Evolutionary conservation across 495 filamentous ascomycete species (phyloP).

Genomic region (Lasiosphaeris hirsuta): DNA sequence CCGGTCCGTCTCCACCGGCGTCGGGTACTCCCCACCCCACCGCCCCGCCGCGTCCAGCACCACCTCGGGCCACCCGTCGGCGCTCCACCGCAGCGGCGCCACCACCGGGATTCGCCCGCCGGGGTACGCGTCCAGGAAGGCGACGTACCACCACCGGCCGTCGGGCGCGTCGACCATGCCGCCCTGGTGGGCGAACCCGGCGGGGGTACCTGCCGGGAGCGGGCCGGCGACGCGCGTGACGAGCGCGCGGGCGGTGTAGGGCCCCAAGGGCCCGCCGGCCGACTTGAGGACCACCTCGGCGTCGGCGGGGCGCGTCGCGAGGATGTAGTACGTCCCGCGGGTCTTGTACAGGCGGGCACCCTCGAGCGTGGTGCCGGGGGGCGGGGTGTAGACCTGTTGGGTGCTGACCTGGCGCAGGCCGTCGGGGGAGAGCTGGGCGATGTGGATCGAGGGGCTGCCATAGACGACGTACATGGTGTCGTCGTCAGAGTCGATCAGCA

Average conservation of each 20-base stretch:
- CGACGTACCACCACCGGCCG: conserved; percentile 58
- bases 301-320: conserved; percentile 43
- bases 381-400: conserved; percentile 40
- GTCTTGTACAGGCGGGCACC: conserved; percentile 56
- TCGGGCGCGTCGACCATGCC: conserved; percentile 51
- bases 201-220: conserved; percentile 36
- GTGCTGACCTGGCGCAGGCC: conserved; percentile 42
- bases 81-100: conserved; percentile 49
- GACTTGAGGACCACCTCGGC: conserved; percentile 49
- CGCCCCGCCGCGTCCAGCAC: conserved; percentile 33
- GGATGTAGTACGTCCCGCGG: conserved; percentile 54
- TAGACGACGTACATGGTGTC: conserved; percentile 58
- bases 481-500: conserved; percentile 54
- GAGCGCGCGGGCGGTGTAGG: conserved; percentile 41
- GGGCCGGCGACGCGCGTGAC: conserved; percentile 30
- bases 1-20: conserved; percentile 34
- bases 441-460: conserved; percentile 44
- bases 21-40: conserved; percentile 46
- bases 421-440: conserved; percentile 50
- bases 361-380: conserved; percentile 43
- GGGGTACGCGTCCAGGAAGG: conserved; percentile 54
- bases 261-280: conserved; percentile 41
- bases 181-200: conserved; percentile 52
- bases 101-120: conserved; percentile 56
- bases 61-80: conserved; percentile 49